Evolutionary conservation across 2,329 filamentous ascomycete species (phyloP), one percentile per base, ranked within the genome.

Genomic region (Microcyclosporella mali): DNA sequence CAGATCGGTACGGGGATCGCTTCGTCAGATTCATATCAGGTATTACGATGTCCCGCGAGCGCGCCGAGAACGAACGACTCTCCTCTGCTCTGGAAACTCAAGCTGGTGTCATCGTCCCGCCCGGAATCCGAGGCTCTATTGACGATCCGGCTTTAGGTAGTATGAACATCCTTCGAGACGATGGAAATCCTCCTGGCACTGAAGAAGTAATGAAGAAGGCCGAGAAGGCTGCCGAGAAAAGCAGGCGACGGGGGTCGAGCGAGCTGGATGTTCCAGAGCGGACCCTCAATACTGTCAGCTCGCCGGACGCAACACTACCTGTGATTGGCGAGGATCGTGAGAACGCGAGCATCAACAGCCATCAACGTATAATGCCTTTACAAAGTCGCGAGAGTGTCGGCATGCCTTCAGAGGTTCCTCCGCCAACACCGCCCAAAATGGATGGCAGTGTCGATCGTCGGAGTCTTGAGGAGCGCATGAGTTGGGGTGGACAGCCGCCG

Each of bases 301-400:
- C 69, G 16, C 75, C 70, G 15, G 72, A 83, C 67, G 70, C 75
- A 25, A 80, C 74, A 1, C 69, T 97, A 2, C 90, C 90, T 0
- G 82, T 95, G 8, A 88, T 97, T 6, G 86, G 95, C 54, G 90
- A 97, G 66, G 84, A 81, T n/a, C 85, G 81, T 4, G 90, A 95
- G 64, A 82, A 74, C 8, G 78, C 74, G 6, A 86, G 83, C 46
- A 74, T 80, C 17, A 45, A 45, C 18, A 49, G 47, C 25, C 42
- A 41, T 11, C 45, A 51, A 17, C 34, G 46, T 16, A 42, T 52
- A 15, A 59, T 52, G 18, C 55, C 52, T 1, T 37, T 51, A 18
- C 48, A 33, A n/a, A 57, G 56, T 30, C 41, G 45, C 8, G 59
- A 62, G 18, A 43, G 56, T 29, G 53, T 51, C 8, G 50, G 56